A percentile compares a stretch with the other conserved stretches of the same genome.
These are phyloP conservation scores for Pontederia paniculata DNA, from an alignment of 176 grass and related monocot genomes.

Conservation along the genomic window DNA sequence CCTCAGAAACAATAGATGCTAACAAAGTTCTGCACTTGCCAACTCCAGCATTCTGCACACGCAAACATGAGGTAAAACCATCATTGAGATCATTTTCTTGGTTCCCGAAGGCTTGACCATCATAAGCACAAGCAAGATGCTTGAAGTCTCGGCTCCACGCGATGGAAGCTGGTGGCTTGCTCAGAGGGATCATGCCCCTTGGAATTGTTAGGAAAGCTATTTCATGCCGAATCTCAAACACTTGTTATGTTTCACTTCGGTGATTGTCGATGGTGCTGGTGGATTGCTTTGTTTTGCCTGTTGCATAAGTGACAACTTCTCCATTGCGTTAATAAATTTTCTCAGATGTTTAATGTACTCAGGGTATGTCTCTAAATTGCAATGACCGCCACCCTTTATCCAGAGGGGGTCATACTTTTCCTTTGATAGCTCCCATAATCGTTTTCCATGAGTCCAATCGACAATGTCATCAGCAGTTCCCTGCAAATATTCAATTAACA, in stretches of 20 bases:
- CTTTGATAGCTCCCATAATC: constrained; percentile 74
- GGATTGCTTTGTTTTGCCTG: constrained; percentile 15
- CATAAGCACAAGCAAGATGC: constrained; percentile 8
- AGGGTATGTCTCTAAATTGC: constrained; percentile 84
- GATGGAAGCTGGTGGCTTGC: not conserved
- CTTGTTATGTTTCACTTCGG: constrained; percentile 61
- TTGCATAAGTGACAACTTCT: constrained; percentile 43
- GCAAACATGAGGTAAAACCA: no score
- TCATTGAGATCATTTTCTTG: no score
- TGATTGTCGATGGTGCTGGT: constrained; percentile 36
- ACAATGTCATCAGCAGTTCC: constrained; percentile 87
- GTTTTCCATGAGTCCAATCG: constrained; percentile 80
- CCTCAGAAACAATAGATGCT: not conserved
- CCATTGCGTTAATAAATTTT: constrained; percentile 78
- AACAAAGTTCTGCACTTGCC: constrained; percentile 2
- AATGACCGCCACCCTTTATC: constrained; percentile 83
- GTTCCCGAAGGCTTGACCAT: not conserved
- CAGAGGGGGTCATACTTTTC: constrained; percentile 91
- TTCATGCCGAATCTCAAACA: constrained; percentile 88
- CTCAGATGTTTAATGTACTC: constrained; percentile 84
- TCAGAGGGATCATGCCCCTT: not conserved
- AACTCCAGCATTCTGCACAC: not conserved
- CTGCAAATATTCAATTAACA: constrained; percentile 20
- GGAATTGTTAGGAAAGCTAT: constrained; percentile 1
- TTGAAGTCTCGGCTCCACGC: not conserved